Evolutionary conservation across 306 rosid species (phyloP).

Genomic region (Vachellia pachyceras): DNA sequence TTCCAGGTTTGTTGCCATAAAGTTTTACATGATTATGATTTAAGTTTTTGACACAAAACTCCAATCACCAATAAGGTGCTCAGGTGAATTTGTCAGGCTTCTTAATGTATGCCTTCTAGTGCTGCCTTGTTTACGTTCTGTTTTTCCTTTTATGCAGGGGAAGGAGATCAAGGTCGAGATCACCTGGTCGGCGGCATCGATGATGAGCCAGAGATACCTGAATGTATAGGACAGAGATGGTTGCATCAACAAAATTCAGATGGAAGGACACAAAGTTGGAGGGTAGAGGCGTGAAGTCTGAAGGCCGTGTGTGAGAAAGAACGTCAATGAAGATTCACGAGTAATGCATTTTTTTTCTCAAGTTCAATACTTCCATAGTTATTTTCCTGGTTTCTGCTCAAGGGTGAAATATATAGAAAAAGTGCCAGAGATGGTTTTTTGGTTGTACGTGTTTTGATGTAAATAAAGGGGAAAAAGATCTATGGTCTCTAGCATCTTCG

Average conservation of each 20-base stretch:
- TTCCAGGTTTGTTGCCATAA: slow-evolving; percentile 77
- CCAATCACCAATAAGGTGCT: slow-evolving; percentile 58
- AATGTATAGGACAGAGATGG: background rate
- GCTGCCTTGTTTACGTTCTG: slow-evolving; percentile 42
- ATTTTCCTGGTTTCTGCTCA: slow-evolving; percentile 13
- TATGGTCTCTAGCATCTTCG: background rate
- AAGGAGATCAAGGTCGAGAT: slow-evolving; percentile 85
- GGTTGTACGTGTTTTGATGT: slow-evolving; percentile 43
- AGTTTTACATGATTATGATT: slow-evolving; percentile 56
- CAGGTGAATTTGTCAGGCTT: slow-evolving; percentile 75
- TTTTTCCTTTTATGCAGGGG: slow-evolving; percentile 61
- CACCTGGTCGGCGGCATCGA: slow-evolving; percentile 80
- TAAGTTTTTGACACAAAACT: slow-evolving; percentile 74
- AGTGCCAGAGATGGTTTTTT: slow-evolving; percentile 34
- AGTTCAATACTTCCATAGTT: slow-evolving; percentile 39
- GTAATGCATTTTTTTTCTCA: slow-evolving; percentile 41
- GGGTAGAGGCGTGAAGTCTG: slow-evolving; percentile 24
- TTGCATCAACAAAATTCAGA: slow-evolving; percentile 25
- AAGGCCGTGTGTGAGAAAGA: slow-evolving; percentile 26
- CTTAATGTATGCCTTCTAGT: slow-evolving; percentile 36
- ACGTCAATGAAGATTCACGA: slow-evolving; percentile 13
- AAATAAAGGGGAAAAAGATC: slow-evolving; percentile 9
- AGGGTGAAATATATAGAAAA: slow-evolving; percentile 15
- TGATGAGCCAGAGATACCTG: slow-evolving; percentile 43
- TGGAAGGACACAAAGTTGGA: slow-evolving; percentile 16